Base-by-base conservation (phyloP, 2,329 filamentous ascomycete species). In the Penicillium sp. region DNA sequence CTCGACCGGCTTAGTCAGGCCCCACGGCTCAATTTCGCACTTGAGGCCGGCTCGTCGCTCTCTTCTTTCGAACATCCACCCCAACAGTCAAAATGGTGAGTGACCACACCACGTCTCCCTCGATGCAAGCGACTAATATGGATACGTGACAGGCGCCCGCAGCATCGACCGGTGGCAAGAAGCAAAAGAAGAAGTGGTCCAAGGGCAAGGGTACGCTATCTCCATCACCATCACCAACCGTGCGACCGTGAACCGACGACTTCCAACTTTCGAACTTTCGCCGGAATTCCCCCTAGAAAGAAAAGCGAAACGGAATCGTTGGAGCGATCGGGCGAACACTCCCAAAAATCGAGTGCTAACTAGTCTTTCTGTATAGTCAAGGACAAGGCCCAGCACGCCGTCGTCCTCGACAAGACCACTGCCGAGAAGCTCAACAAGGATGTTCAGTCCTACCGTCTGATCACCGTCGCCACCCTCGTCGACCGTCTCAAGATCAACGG, bases 401-500 rank as follows among this genome's bases (percentile, higher is more conserved):
- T 99, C 80, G 84, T 97, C 75, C 90, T 99, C 81, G 94, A 99
- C 85, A 99, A 99, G 87, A 76, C 83, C 80, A 96, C 88, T 75
- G 89, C 88, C 68, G 94, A 99, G 81, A 96, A 95, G 85, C 91
- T 99, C 79, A 89, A 96, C 85, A 99, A 99, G 85, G 94, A 99
- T 86, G 95, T 99, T 72, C 94, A 97, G 81, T 96, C 94, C 63
- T 99, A 97, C 89, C 91, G 94, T 75, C 91, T 99, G 78, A 91
- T 99, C 81, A 97, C 94, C 75, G 89, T 97, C 73, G 92, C 94
- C 73, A 92, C 90, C 71, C 91, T 99, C 73, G 94, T 99, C 85
- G 94, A 99, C 81, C 87, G 94, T 80, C 86, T 99, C 79, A 99
- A 99, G 91, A 95, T 99, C 85, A 99, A 99, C 84, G 95, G 94